A percentile compares a stretch with the other conserved stretches of the same genome.
Evolutionary conservation across 225 moss, liverwort and hornwort species (phyloP).

Genomic region (Lunularia cruciata): DNA sequence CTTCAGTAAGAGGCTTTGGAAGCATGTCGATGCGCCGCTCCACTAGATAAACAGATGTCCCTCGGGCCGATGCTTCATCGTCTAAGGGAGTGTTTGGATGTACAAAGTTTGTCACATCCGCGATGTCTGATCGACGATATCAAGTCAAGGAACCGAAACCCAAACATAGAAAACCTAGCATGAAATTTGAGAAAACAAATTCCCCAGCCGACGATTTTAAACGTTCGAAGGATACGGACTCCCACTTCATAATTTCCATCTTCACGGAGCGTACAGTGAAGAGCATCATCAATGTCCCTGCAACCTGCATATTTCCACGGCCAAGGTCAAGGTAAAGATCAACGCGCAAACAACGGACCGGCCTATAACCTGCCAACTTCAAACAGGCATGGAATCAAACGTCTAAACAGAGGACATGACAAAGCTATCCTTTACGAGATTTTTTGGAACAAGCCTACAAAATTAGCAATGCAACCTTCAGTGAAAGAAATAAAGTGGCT

Average conservation of each 20-base stretch:
- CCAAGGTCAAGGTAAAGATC: background rate
- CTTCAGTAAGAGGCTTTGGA: constrained; percentile 97
- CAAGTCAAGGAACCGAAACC: constrained; percentile 49
- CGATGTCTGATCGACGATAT: constrained; percentile 66
- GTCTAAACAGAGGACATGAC: too few relatives aligned
- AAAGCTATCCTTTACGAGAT: too few relatives aligned
- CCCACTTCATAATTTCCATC: constrained; percentile 93
- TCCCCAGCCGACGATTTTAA: background rate
- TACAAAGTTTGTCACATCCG: constrained; percentile 99
- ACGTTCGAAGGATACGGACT: constrained; percentile 80
- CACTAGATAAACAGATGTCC: constrained; percentile 97
- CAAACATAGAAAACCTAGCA: background rate
- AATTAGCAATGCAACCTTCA: background rate
- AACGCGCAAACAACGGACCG: too few relatives aligned
- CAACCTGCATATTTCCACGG: constrained; percentile 62
- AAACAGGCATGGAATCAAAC: background rate
- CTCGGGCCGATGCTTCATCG: constrained; percentile 90
- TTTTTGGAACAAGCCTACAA: background rate
- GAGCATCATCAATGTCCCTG: constrained; percentile 97
- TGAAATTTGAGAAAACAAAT: background rate
- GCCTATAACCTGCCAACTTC: too few relatives aligned
- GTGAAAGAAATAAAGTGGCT: background rate
- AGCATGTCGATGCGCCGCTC: constrained; percentile 99
- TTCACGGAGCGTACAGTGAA: constrained; percentile 73
- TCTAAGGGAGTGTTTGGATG: constrained; percentile 83